phyloP scores from a whole-genome alignment of 2,329 filamentous ascomycete species.

The Diplocarpon mali region DNA sequence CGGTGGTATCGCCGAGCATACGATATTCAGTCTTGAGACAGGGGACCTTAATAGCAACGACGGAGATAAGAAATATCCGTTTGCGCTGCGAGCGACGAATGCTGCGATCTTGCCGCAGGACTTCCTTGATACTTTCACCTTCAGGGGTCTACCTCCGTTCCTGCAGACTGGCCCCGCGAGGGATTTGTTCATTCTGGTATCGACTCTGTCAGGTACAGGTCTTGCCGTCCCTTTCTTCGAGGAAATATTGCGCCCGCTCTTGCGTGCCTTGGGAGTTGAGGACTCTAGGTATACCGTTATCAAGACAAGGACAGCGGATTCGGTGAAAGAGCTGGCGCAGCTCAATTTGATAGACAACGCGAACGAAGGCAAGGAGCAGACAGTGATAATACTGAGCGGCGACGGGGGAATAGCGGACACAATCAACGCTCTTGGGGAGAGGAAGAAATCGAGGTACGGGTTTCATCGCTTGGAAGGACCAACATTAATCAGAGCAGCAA shows the following conservation, averaged over 20 bases:
- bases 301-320: slow-evolving; percentile 51
- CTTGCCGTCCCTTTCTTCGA: slow-evolving; percentile 45
- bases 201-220: slow-evolving; percentile 52
- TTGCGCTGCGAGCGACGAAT: slow-evolving; percentile 24
- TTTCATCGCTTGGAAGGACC: slow-evolving; percentile 4
- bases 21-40: slow-evolving; percentile 1
- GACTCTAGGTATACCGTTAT: slow-evolving; percentile 39
- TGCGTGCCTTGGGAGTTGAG: slow-evolving; percentile 35
- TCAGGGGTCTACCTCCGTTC: slow-evolving; percentile 32
- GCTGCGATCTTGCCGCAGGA: slow-evolving; percentile 29
- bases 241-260: slow-evolving; percentile 42
- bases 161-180: slow-evolving; percentile 8
- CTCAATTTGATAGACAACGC: slow-evolving; percentile 37
- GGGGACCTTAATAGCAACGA: neutral
- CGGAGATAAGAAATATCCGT: slow-evolving; percentile 20
- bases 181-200: slow-evolving; percentile 53
- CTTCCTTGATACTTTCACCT: slow-evolving; percentile 29
- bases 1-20: slow-evolving; percentile 1
- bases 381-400: slow-evolving; percentile 70
- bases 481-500: slow-evolving; percentile 7
- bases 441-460: slow-evolving; percentile 16
- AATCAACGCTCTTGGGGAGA: slow-evolving; percentile 50
- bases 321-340: slow-evolving; percentile 52
- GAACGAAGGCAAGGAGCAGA: slow-evolving; percentile 37
- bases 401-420: slow-evolving; percentile 81